Conservation (phyloP, 139 green algal genomes). For the Coelastrella sp. region DNA sequence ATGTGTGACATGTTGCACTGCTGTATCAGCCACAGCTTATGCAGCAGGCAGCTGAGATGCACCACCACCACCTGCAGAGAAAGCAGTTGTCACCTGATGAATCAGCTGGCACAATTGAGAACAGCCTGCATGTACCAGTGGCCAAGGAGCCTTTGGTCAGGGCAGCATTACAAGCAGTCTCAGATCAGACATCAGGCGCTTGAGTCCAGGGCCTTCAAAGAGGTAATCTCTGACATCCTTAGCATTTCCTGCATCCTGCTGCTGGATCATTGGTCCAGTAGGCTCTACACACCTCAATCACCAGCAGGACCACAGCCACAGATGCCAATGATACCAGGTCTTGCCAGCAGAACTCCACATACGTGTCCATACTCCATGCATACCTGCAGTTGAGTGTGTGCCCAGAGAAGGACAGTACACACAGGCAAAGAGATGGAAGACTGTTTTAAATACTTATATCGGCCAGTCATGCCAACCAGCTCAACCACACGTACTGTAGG, state of each 20-base stretch:
- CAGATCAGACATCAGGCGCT: too few species aligned
- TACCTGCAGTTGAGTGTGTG: neutral
- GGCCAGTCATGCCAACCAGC: too few species aligned
- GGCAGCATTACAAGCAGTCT: neutral
- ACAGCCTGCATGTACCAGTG: neutral
- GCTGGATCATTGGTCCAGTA: too few species aligned
- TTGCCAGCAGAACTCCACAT: constrained; percentile 12
- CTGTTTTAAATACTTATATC: too few species aligned
- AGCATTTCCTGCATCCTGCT: too few species aligned
- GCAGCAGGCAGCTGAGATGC: constrained; percentile 24
- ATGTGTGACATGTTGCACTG: constrained; percentile 21
- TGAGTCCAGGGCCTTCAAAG: too few species aligned
- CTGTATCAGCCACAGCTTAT: constrained; percentile 18
- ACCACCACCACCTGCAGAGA: constrained; percentile 9
- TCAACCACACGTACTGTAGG: too few species aligned
- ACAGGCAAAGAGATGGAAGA: too few species aligned
- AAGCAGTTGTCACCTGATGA: neutral
- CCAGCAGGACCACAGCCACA: neutral
- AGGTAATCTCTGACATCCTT: too few species aligned
- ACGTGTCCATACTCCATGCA: neutral
- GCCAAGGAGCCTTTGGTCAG: neutral
- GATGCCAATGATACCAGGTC: neutral
- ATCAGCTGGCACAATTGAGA: neutral
- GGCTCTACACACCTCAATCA: neutral
- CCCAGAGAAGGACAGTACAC: too few species aligned